phyloP scores from a whole-genome alignment of 2,329 filamentous ascomycete species.

The Aspergillus tanneri region DNA sequence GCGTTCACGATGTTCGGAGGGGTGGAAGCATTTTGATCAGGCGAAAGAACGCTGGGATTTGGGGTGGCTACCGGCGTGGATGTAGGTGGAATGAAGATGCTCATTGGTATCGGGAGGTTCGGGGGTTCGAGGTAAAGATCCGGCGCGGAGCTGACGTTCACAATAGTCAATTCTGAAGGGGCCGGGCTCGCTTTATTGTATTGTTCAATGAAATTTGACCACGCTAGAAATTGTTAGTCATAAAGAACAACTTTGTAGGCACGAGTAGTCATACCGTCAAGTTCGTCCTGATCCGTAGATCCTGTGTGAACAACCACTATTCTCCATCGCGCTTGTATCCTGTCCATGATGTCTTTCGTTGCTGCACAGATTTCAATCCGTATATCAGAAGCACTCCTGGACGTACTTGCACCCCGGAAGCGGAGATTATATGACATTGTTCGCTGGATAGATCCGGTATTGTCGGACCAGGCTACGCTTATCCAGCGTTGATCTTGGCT shows the following conservation, averaged over 20 bases:
- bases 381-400: conserved; percentile 48
- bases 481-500: conserved; percentile 59
- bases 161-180: conserved; percentile 38
- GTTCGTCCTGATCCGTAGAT: conserved; percentile 52
- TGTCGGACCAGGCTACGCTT: conserved; percentile 60
- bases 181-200: conserved; percentile 37
- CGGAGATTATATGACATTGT: conserved; percentile 56
- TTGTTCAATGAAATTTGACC: conserved; percentile 38
- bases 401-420: conserved; percentile 33
- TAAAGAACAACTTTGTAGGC: not conserved
- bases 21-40: conserved; percentile 45
- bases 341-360: conserved; percentile 56
- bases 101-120: conserved; percentile 32
- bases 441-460: conserved; percentile 53
- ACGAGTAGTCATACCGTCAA: conserved; percentile 43
- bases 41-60: conserved; percentile 39
- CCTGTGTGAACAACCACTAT: conserved; percentile 56
- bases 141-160: conserved; percentile 36
- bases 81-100: conserved; percentile 32
- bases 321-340: conserved; percentile 54
- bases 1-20: conserved; percentile 41
- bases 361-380: conserved; percentile 58
- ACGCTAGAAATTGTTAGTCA: conserved; percentile 33
- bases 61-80: conserved; percentile 44
- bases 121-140: conserved; percentile 38